Conservation (phyloP, 2,329 filamentous ascomycete genomes). For the Paraconiothyrium sp. region DNA sequence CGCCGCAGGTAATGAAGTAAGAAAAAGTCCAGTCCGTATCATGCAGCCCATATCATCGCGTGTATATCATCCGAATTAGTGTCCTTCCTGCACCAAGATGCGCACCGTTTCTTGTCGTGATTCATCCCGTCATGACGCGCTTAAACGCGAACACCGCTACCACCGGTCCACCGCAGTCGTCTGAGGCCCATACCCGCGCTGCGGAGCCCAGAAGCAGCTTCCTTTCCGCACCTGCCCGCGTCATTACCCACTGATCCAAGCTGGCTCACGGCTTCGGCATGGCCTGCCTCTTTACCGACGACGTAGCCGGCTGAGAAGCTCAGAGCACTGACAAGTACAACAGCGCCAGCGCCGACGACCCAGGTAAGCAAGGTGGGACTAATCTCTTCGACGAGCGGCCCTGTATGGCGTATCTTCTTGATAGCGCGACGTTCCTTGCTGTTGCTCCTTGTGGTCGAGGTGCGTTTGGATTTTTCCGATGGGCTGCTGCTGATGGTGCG, state of each 20-base stretch:
- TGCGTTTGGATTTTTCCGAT: constrained; percentile 54
- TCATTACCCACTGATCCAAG: constrained; percentile 40
- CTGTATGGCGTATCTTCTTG: constrained; percentile 55
- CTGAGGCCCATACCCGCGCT: constrained; percentile 42
- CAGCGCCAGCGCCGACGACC: constrained; percentile 72
- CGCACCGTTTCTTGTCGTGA: not conserved
- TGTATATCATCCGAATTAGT: constrained; percentile 12
- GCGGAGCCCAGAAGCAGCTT: constrained; percentile 38
- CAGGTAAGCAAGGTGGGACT: constrained; percentile 71
- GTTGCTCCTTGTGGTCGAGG: constrained; percentile 47
- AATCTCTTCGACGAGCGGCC: constrained; percentile 52
- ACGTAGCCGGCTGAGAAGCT: constrained; percentile 73
- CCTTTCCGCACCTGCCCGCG: constrained; percentile 45
- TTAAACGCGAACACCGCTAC: constrained; percentile 33
- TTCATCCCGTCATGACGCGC: constrained; percentile 8
- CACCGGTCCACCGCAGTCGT: constrained; percentile 44
- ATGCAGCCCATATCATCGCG: not conserved
- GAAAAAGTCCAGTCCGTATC: constrained; percentile 1
- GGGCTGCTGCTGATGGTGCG: constrained; percentile 39
- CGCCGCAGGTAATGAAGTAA: constrained; percentile 10
- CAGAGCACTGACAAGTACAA: constrained; percentile 70
- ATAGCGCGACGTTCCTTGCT: constrained; percentile 56
- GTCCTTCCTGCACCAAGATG: constrained; percentile 1
- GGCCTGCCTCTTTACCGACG: constrained; percentile 67
- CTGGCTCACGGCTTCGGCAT: constrained; percentile 57